Evolutionary conservation across 2,329 filamentous ascomycete genomes (phyloP).

Genomic region (Xenoacremonium recifei): DNA sequence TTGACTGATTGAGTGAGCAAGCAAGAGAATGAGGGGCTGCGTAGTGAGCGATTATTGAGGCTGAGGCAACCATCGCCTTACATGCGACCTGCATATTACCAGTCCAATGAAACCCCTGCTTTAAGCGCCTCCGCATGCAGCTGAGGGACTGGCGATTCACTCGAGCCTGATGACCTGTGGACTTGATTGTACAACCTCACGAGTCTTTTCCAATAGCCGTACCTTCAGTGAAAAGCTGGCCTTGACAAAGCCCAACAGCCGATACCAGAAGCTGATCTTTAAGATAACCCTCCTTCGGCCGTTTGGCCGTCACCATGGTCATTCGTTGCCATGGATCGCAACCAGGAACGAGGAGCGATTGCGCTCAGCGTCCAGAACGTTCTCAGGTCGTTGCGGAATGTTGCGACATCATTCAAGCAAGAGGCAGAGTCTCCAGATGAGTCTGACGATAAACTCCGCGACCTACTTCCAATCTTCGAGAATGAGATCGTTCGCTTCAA

Average conservation of each 20-base stretch:
- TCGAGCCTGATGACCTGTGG: not conserved
- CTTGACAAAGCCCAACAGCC: not conserved
- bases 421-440: not conserved
- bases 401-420: not conserved
- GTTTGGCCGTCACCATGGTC: not conserved
- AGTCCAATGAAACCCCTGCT: constrained; percentile 1
- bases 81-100: constrained; percentile 4
- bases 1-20: not conserved
- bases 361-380: constrained; percentile 1
- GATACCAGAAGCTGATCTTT: not conserved
- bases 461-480: not conserved
- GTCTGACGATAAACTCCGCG: accelerated
- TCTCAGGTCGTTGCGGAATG: not conserved
- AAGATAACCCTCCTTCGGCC: not conserved
- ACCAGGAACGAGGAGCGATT: not conserved
- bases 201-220: not conserved
- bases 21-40: not conserved
- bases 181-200: not conserved
- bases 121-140: constrained; percentile 4
- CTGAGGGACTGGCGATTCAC: not conserved
- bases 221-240: not conserved
- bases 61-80: not conserved
- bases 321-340: not conserved
- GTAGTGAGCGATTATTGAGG: not conserved
- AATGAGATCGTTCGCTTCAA: constrained; percentile 11